A percentile compares a stretch with the other conserved stretches of the same genome.
These are phyloP conservation scores for Alternaria atra DNA, from an alignment of 2,329 filamentous ascomycete species.

Conservation along the genomic window DNA sequence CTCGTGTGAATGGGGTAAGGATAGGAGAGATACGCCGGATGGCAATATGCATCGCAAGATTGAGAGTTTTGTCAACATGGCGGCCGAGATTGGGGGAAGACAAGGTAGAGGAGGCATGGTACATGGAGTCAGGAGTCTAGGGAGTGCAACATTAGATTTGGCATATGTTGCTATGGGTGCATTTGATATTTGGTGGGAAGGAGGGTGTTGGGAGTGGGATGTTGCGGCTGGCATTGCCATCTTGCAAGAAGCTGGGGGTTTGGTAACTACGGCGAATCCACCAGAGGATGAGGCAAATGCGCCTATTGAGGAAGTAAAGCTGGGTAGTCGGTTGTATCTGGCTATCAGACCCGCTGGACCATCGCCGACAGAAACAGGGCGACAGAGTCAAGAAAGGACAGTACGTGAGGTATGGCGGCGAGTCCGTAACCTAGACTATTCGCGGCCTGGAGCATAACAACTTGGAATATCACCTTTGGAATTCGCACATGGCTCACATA, in stretches of 20 bases:
- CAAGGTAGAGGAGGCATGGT: slow-evolving; percentile 79
- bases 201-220: slow-evolving; percentile 85
- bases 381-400: slow-evolving; percentile 73
- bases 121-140: slow-evolving; percentile 76
- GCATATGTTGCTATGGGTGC: slow-evolving; percentile 79
- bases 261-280: slow-evolving; percentile 78
- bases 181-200: slow-evolving; percentile 86
- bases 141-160: slow-evolving; percentile 76
- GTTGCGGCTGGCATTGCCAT: slow-evolving; percentile 79
- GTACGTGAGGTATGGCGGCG: slow-evolving; percentile 78
- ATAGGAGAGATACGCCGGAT: slow-evolving; percentile 70
- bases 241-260: slow-evolving; percentile 75
- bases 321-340: slow-evolving; percentile 76
- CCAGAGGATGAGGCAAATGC: slow-evolving; percentile 66
- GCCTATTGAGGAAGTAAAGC: slow-evolving; percentile 65
- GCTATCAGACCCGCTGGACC: slow-evolving; percentile 74
- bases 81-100: slow-evolving; percentile 69
- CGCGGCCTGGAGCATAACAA: slow-evolving; percentile 64
- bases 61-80: slow-evolving; percentile 79
- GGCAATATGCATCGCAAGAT: slow-evolving; percentile 77
- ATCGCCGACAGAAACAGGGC: slow-evolving; percentile 67
- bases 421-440: slow-evolving; percentile 72
- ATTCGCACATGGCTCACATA: neutral
- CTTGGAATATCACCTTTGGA: neutral
- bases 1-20: slow-evolving; percentile 82